Base-by-base conservation (phyloP, 352 stramenopile species). In the Phytophthora podocarpi region DNA sequence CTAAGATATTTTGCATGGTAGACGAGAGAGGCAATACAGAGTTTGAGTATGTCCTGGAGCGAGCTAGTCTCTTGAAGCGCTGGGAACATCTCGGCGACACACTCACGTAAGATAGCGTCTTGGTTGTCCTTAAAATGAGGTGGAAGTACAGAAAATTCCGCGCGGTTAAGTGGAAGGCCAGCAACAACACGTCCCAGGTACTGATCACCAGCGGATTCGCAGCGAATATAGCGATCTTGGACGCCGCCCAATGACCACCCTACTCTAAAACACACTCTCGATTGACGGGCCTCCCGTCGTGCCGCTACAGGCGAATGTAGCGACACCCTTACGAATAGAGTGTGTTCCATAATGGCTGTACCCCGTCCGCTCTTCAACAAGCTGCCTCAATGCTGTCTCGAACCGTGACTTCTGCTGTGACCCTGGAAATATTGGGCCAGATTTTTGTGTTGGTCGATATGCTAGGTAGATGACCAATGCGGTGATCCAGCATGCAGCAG, bases 211-310 rank as follows among this genome's bases (percentile, higher is more conserved):
- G 41, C 52, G 2, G 40, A 30, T 20, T 61, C 52, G 31, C 53
- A 61, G 2, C 40, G 39, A 36, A 52, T 43, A 35, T 61, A 53
- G 20, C 40, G 52, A 15, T 61, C 52, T 45, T 60, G 52, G 20
- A 60, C 52, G 2, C 28, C 39, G 8, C 52, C 52, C 12, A 60
- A 13, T n/a, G n/a, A n/a, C n/a, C n/a, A n/a, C n/a, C n/a, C n/a
- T n/a, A n/a, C n/a, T n/a, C n/a, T n/a, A n/a, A 60, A 10, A 45
- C 52, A 60, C 40, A 60, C 26, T 15, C 28, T 50, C 12, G 42
- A 50, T 50, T 5, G 27, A 50, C 4, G 42, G 42, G 1, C 52
- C 52, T 13, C 52, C 39, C 18, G 52, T 60, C 1, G 40, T 30
- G 3, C 42, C 35, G 26, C 40, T 31, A 24, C 30, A 60, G 3